Conservation (phyloP, 805 yeast genomes). For the Hanseniaspora lindneri region DNA sequence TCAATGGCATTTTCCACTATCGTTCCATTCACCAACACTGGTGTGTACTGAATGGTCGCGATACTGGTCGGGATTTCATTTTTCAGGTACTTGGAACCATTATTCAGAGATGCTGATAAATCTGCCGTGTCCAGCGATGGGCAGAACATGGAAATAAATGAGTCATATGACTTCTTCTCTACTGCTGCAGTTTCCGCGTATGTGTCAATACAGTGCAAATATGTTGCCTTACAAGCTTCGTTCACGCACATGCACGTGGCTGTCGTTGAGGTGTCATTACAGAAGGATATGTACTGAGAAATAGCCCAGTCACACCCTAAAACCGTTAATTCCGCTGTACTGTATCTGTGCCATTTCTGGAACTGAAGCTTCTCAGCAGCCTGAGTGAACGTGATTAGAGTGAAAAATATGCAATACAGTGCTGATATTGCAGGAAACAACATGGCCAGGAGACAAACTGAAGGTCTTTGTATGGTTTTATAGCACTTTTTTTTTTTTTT, state of each 20-base stretch:
- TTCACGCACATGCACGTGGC: slow-evolving; percentile 7
- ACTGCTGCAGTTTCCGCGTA: not conserved
- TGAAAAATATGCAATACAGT: not conserved
- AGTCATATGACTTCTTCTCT: not conserved
- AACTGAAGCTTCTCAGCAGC: slow-evolving; percentile 6
- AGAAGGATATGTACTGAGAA: slow-evolving; percentile 8
- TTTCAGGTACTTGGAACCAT: slow-evolving; percentile 8
- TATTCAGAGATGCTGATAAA: not conserved
- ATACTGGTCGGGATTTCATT: not conserved
- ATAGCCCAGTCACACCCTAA: slow-evolving; percentile 14
- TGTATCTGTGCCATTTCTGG: slow-evolving; percentile 7
- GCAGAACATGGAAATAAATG: not conserved
- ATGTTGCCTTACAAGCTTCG: slow-evolving; percentile 8
- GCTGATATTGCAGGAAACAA: not conserved
- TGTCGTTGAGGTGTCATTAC: not conserved
- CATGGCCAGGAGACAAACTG: not conserved
- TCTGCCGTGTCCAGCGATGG: not conserved
- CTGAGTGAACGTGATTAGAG: not conserved
- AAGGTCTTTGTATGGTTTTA: too few species aligned
- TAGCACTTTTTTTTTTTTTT: too few species aligned
- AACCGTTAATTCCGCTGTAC: not conserved
- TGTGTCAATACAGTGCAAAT: slow-evolving; percentile 5
- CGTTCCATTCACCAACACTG: slow-evolving; percentile 9
- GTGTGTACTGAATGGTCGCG: not conserved
- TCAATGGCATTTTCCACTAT: slow-evolving; percentile 12